Evolutionary conservation across 805 yeast species (phyloP).

Genomic region (Sungouiozyma ichnusensis): DNA sequence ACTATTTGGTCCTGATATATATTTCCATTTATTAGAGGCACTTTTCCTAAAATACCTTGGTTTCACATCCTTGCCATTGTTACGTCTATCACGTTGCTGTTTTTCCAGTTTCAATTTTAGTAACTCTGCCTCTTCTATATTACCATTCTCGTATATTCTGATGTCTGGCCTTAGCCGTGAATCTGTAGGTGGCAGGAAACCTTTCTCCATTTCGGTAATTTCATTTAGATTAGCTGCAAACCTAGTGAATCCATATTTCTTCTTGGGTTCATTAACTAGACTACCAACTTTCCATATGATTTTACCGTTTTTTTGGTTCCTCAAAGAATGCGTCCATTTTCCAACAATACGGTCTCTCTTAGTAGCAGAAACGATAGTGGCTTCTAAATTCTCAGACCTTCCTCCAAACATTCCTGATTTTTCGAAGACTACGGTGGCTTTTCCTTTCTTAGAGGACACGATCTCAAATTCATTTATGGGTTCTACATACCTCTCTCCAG

Average conservation of each 20-base stretch:
- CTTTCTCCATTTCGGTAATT: constrained; percentile 60
- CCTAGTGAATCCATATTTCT: constrained; percentile 76
- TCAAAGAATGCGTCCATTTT: constrained; percentile 71
- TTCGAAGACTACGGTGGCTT: constrained; percentile 65
- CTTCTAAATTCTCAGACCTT: constrained; percentile 53
- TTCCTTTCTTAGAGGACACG: constrained; percentile 55
- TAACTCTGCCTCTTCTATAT: constrained; percentile 60
- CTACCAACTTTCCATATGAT: constrained; percentile 64
- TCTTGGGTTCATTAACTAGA: constrained; percentile 44
- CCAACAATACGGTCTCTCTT: constrained; percentile 36
- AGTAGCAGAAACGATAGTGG: constrained; percentile 30
- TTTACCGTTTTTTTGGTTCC: constrained; percentile 28
- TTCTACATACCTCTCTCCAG: constrained; percentile 91
- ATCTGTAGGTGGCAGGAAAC: constrained; percentile 68
- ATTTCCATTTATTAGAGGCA: constrained; percentile 40
- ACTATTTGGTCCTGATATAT: constrained; percentile 45
- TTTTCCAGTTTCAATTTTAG: constrained; percentile 64
- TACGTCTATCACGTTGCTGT: constrained; percentile 68
- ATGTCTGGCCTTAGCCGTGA: constrained; percentile 87
- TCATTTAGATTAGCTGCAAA: constrained; percentile 78
- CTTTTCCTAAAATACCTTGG: constrained; percentile 54
- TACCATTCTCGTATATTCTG: constrained; percentile 56
- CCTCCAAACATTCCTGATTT: constrained; percentile 75
- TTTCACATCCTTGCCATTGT: constrained; percentile 36
- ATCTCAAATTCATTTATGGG: constrained; percentile 65